Percentiles rank a stretch among this genome's conserved stretches.
Conservation (phyloP, 2,329 filamentous ascomycete species). For the Botrytis byssoidea region DNA sequence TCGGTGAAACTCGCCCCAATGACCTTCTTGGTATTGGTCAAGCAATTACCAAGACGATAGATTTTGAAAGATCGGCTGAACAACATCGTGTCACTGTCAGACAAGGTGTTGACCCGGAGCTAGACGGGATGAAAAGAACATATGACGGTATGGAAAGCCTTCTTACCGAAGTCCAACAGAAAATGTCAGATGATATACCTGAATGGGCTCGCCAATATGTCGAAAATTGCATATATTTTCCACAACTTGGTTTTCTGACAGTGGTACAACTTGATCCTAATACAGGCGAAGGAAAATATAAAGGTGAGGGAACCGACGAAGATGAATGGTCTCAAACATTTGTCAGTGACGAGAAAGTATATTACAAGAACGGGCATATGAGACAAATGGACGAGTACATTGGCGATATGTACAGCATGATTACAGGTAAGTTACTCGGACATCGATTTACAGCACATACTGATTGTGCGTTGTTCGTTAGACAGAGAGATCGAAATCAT, state of each 20-base stretch:
- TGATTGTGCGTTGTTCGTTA: constrained; percentile 36
- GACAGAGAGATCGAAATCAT: constrained; percentile 89
- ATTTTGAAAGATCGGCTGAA: constrained; percentile 71
- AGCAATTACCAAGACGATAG: constrained; percentile 70
- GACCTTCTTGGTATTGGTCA: constrained; percentile 65
- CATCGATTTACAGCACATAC: neutral
- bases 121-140: constrained; percentile 74
- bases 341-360: constrained; percentile 65
- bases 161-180: constrained; percentile 63
- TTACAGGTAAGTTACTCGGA: constrained; percentile 60
- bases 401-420: constrained; percentile 81
- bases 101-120: constrained; percentile 65
- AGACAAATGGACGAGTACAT: constrained; percentile 74
- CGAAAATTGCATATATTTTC: constrained; percentile 82
- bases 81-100: constrained; percentile 72
- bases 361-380: constrained; percentile 87
- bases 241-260: constrained; percentile 87
- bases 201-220: constrained; percentile 53
- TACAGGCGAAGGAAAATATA: constrained; percentile 59
- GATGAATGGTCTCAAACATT: constrained; percentile 79
- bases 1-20: constrained; percentile 56
- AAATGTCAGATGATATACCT: constrained; percentile 64
- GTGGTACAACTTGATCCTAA: constrained; percentile 63
- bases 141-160: constrained; percentile 78
- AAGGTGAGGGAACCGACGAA: constrained; percentile 54